phyloP scores from a whole-genome alignment of 2,329 filamentous ascomycete genomes.

The Hypoxylon sp. region DNA sequence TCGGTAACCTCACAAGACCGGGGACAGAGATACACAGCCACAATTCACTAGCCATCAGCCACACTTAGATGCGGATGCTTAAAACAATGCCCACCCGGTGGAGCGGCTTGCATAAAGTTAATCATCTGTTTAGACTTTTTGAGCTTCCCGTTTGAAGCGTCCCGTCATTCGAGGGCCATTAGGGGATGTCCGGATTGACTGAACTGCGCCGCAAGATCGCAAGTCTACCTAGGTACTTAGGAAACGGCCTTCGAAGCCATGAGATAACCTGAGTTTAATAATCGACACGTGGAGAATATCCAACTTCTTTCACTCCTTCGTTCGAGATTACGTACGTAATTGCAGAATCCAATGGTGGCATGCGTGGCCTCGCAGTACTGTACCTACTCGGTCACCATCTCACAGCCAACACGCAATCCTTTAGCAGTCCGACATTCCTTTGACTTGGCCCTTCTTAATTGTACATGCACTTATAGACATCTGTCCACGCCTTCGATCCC shows the following conservation, averaged over 20 bases:
- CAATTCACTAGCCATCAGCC: conserved; percentile 9
- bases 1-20: neutral
- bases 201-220: conserved; percentile 22
- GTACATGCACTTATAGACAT: conserved; percentile 10
- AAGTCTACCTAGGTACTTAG: too few relatives aligned
- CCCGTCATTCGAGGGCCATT: conserved; percentile 13
- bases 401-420: conserved; percentile 9
- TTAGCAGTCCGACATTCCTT: conserved; percentile 12
- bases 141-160: conserved; percentile 5
- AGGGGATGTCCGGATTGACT: conserved; percentile 35
- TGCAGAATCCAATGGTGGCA: conserved; percentile 11
- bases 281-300: conserved; percentile 18
- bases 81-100: neutral
- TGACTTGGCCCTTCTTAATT: conserved; percentile 18
- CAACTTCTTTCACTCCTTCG: conserved; percentile 30
- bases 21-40: conserved; percentile 1
- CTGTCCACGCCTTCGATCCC: conserved; percentile 13
- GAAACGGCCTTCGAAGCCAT: conserved; percentile 20
- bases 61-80: too few relatives aligned
- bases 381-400: conserved; percentile 6
- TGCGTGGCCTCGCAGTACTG: conserved; percentile 24
- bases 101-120: neutral
- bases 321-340: conserved; percentile 17
- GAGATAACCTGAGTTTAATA: conserved; percentile 29
- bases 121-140: conserved; percentile 17